A percentile compares a stretch with the other conserved stretches of the same genome.
Evolutionary conservation across 768 basidiomycete genomes (phyloP).

Genomic region (Termitomyces sp.): DNA sequence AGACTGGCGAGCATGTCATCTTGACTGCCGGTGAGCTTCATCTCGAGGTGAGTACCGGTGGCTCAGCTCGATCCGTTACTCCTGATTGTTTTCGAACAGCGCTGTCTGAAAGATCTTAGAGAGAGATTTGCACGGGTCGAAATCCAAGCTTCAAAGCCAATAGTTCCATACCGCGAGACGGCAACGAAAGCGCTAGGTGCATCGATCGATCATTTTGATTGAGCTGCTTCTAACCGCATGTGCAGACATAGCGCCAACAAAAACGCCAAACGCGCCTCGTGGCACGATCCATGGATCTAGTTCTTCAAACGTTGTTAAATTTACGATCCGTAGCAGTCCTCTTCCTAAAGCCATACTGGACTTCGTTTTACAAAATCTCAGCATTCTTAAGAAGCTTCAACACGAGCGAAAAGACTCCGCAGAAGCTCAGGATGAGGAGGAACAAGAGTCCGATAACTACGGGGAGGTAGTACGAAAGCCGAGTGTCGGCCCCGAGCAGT

Average conservation of each 20-base stretch:
- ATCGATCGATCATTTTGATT: neutral
- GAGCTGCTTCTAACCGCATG: neutral
- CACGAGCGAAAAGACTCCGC: slow-evolving; percentile 33
- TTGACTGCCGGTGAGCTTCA: slow-evolving; percentile 94
- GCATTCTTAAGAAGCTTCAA: slow-evolving; percentile 56
- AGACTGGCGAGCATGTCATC: slow-evolving; percentile 97
- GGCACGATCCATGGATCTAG: slow-evolving; percentile 75
- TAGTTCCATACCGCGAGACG: slow-evolving; percentile 97
- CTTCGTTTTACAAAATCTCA: slow-evolving; percentile 74
- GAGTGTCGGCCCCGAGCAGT: slow-evolving; percentile 66
- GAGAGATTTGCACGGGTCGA: slow-evolving; percentile 93
- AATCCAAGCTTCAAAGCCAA: slow-evolving; percentile 90
- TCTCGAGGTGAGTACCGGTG: slow-evolving; percentile 60
- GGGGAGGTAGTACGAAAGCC: slow-evolving; percentile 60
- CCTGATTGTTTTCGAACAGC: slow-evolving; percentile 35
- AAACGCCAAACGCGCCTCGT: slow-evolving; percentile 60
- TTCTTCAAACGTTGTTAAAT: slow-evolving; percentile 67
- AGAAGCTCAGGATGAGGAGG: slow-evolving; percentile 27
- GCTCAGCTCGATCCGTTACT: neutral
- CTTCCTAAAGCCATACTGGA: slow-evolving; percentile 65
- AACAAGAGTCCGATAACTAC: slow-evolving; percentile 38
- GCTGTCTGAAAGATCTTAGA: slow-evolving; percentile 93
- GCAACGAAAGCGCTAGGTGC: slow-evolving; percentile 74
- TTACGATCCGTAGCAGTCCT: slow-evolving; percentile 79
- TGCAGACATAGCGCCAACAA: slow-evolving; percentile 84